These are phyloP conservation scores for Aaosphaeria arxii DNA, from an alignment of 2,329 filamentous ascomycete species.

Conservation along the genomic window DNA sequence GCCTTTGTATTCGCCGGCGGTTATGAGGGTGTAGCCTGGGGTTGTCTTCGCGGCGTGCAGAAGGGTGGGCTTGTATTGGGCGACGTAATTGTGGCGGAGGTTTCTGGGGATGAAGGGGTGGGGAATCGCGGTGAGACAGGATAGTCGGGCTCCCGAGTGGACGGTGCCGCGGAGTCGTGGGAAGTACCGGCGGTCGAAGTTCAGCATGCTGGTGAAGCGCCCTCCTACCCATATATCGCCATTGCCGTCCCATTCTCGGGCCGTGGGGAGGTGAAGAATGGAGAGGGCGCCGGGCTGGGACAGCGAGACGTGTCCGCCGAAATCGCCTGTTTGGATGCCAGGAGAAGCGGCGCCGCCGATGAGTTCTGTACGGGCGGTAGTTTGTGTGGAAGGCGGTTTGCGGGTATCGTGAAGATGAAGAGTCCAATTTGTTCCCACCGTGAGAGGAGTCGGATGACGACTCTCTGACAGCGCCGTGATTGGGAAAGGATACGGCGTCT, in stretches of 20 bases:
- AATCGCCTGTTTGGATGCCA: constrained; percentile 51
- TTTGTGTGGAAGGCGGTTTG: constrained; percentile 20
- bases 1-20: constrained; percentile 86
- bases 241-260: constrained; percentile 57
- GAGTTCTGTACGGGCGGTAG: constrained; percentile 24
- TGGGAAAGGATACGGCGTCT: constrained; percentile 72
- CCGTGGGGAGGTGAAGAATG: constrained; percentile 71
- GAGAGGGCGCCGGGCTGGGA: constrained; percentile 79
- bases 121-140: constrained; percentile 67
- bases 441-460: constrained; percentile 66
- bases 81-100: constrained; percentile 52
- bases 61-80: constrained; percentile 54
- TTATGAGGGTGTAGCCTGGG: constrained; percentile 66
- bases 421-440: constrained; percentile 77
- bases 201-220: constrained; percentile 81
- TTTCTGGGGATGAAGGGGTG: constrained; percentile 64
- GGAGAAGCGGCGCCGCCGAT: constrained; percentile 16
- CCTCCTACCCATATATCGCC: constrained; percentile 86
- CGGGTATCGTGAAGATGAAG: constrained; percentile 81
- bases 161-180: constrained; percentile 74
- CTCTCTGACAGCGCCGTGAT: constrained; percentile 79
- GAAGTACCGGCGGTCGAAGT: constrained; percentile 86
- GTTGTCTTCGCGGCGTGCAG: constrained; percentile 54
- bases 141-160: constrained; percentile 78
- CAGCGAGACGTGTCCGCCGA: constrained; percentile 63